A percentile compares a stretch with the other conserved stretches of the same genome.
Evolutionary conservation across 495 filamentous ascomycete species (phyloP).

Genomic region (Daldinia grandis): DNA sequence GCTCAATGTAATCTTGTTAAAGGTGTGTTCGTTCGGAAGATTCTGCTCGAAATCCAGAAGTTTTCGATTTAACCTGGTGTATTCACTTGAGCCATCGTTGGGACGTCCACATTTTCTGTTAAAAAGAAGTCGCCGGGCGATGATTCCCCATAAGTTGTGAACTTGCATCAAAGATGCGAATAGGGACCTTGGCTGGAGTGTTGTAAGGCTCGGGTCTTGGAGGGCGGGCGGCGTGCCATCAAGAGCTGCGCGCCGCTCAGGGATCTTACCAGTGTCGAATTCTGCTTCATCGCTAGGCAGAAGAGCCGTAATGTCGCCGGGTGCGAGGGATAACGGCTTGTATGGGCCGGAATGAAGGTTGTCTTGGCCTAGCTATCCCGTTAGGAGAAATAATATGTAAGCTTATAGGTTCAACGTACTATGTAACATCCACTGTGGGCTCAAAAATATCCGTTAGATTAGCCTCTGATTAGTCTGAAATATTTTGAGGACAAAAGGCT

Average conservation of each 20-base stretch:
- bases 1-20: conserved; percentile 53
- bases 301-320: conserved; percentile 59
- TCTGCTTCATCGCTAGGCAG: conserved; percentile 59
- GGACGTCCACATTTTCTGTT: conserved; percentile 51
- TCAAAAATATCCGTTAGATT: background rate
- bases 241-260: conserved; percentile 58
- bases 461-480: background rate
- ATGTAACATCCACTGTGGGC: conserved; percentile 59
- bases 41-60: conserved; percentile 54
- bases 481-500: background rate
- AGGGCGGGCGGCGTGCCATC: conserved; percentile 58
- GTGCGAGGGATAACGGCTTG: conserved; percentile 56
- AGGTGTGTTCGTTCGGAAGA: conserved; percentile 55
- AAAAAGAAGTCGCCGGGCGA: conserved; percentile 54
- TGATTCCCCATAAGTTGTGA: conserved; percentile 59
- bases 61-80: conserved; percentile 47
- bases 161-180: conserved; percentile 61
- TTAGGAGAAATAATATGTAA: conserved; percentile 13
- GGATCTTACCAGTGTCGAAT: conserved; percentile 53
- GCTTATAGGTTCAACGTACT: conserved; percentile 40
- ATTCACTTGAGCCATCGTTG: conserved; percentile 55
- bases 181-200: conserved; percentile 52
- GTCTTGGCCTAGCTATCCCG: conserved; percentile 50
- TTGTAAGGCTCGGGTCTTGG: conserved; percentile 52
- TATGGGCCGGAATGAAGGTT: conserved; percentile 59